Percentiles rank a stretch among this genome's conserved stretches.
These are phyloP conservation scores for Erysimum cheiri DNA, from an alignment of 441 rosid genomes.

Conservation along the genomic window DNA sequence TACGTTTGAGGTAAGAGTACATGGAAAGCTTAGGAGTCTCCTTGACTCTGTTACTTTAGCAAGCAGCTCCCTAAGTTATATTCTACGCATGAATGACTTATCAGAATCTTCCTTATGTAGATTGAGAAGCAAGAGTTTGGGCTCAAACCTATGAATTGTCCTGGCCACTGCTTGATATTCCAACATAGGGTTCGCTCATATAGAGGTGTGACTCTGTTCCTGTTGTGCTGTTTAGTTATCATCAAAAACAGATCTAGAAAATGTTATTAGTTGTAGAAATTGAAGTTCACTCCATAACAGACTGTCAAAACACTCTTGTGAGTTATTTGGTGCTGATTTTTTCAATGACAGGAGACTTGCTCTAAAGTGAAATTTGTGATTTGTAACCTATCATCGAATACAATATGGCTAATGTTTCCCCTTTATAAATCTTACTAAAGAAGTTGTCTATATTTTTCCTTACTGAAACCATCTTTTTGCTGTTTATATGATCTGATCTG, in stretches of 20 bases:
- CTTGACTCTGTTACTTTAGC: conserved; percentile 24
- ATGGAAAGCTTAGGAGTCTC: conserved; percentile 22
- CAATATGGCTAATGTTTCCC: conserved; percentile 15
- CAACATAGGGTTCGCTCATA: conserved; percentile 92
- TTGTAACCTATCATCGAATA: conserved; percentile 13
- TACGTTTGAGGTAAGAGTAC: conserved; percentile 74
- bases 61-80: conserved; percentile 23
- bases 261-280: conserved; percentile 9
- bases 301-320: conserved; percentile 21
- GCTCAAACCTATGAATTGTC: conserved; percentile 98
- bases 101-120: conserved; percentile 49
- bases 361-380: not conserved
- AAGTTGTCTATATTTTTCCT: not conserved
- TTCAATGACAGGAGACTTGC: not conserved
- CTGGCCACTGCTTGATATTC: conserved; percentile 98
- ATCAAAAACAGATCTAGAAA: conserved; percentile 13
- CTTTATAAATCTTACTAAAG: conserved; percentile 5
- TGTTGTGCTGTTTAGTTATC: conserved; percentile 15
- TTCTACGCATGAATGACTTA: conserved; percentile 21
- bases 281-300: conserved; percentile 2
- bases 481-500: conserved; percentile 45
- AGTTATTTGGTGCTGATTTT: not conserved
- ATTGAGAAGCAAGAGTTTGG: conserved; percentile 96
- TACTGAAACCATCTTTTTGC: conserved; percentile 29
- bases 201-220: conserved; percentile 61